These are phyloP conservation scores for Kregervanrija pseudodelftensis DNA, from an alignment of 805 yeast genomes.

Conservation along the genomic window DNA sequence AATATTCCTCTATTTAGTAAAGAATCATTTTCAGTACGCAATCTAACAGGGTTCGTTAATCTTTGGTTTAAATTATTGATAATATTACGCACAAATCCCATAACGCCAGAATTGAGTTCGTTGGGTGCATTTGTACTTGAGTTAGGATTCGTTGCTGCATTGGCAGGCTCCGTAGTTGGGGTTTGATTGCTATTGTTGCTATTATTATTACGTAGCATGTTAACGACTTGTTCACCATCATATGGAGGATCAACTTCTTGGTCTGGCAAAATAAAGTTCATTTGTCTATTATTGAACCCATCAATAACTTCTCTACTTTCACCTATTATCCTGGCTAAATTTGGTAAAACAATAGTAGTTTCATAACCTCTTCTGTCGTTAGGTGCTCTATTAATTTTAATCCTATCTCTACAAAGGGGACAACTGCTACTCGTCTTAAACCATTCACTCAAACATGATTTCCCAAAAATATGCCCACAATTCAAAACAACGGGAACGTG, in stretches of 20 bases:
- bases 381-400: conserved; percentile 23
- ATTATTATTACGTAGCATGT: background rate
- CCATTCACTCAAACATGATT: conserved; percentile 83
- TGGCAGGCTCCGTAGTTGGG: background rate
- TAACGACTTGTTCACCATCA: background rate
- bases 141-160: conserved; percentile 1
- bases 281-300: conserved; percentile 24
- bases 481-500: conserved; percentile 74
- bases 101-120: conserved; percentile 13
- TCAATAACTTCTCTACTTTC: conserved; percentile 25
- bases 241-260: conserved; percentile 11
- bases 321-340: conserved; percentile 28
- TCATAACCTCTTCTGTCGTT: conserved; percentile 13
- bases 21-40: conserved; percentile 5
- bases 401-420: conserved; percentile 72
- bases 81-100: conserved; percentile 18
- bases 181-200: background rate
- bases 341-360: conserved; percentile 30
- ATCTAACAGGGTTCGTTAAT: conserved; percentile 15
- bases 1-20: conserved; percentile 5
- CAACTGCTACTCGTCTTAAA: conserved; percentile 65
- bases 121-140: background rate
- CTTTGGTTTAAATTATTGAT: conserved; percentile 20
- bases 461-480: conserved; percentile 83
- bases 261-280: conserved; percentile 27